phyloP scores from a whole-genome alignment of 1,284 basidiomycete species.

The Trametes pubescens region DNA sequence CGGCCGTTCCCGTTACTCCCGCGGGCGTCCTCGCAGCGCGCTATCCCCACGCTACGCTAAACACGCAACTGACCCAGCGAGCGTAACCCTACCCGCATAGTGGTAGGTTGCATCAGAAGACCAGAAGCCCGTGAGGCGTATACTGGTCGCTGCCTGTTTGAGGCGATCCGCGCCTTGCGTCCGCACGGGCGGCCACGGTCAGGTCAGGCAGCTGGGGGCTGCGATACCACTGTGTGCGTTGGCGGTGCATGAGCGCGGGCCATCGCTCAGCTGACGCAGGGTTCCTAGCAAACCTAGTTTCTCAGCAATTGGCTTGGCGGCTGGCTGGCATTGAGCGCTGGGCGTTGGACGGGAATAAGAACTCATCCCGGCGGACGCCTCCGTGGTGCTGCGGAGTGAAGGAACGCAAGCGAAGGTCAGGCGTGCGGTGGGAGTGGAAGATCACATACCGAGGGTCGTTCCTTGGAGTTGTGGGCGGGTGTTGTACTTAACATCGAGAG shows the following conservation, averaged over 20 bases:
- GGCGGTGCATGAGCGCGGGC: neutral
- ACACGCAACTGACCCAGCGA: constrained; percentile 12
- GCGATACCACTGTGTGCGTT: neutral
- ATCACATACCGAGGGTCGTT: neutral
- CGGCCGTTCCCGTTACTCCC: neutral
- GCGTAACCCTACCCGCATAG: constrained; percentile 1
- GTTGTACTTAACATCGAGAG: neutral
- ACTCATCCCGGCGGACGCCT: neutral
- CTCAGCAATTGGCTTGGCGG: neutral
- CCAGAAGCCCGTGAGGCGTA: neutral
- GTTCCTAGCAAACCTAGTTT: neutral
- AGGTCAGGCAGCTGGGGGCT: neutral
- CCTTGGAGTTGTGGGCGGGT: neutral
- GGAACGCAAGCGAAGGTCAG: neutral
- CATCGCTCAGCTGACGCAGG: neutral
- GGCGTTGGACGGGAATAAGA: neutral
- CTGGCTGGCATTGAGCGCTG: neutral
- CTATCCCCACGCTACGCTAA: constrained; percentile 19
- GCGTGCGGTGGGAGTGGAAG: neutral
- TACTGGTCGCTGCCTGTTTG: neutral
- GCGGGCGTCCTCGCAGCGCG: neutral
- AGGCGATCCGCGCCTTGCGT: constrained; percentile 9
- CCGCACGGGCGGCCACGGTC: neutral
- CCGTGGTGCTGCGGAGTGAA: neutral
- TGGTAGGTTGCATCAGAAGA: constrained; percentile 26